phyloP scores from a whole-genome alignment of 1,139 yeast species.

The Hansenula anomala region DNA sequence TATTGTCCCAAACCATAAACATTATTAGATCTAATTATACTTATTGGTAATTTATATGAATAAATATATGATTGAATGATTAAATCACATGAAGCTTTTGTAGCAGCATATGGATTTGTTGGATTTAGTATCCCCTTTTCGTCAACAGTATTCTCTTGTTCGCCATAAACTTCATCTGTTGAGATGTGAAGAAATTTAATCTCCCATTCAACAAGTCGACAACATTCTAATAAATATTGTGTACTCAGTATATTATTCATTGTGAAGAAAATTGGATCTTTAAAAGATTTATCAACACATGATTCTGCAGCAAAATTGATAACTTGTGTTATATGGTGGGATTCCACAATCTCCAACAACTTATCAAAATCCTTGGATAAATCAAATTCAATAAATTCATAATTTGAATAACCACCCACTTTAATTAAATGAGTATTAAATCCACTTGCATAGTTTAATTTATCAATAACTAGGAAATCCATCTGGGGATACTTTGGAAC shows the following conservation, averaged over 20 bases:
- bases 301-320: slow-evolving; percentile 58
- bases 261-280: slow-evolving; percentile 41
- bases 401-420: slow-evolving; percentile 24
- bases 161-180: slow-evolving; percentile 62
- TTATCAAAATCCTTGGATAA: slow-evolving; percentile 28
- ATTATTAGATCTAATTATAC: slow-evolving; percentile 47
- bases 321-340: slow-evolving; percentile 31
- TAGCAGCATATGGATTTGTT: slow-evolving; percentile 57
- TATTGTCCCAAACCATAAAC: slow-evolving; percentile 54
- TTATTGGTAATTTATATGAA: slow-evolving; percentile 40
- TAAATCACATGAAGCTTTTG: slow-evolving; percentile 54
- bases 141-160: slow-evolving; percentile 25
- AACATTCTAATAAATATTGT: slow-evolving; percentile 44
- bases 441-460: slow-evolving; percentile 32
- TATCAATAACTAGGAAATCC: slow-evolving; percentile 44
- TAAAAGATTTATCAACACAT: slow-evolving; percentile 51
- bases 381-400: slow-evolving; percentile 33
- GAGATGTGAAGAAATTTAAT: slow-evolving; percentile 43
- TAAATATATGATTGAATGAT: slow-evolving; percentile 42
- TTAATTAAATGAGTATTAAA: slow-evolving; percentile 20
- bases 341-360: slow-evolving; percentile 20
- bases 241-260: slow-evolving; percentile 45
- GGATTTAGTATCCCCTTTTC: slow-evolving; percentile 41
- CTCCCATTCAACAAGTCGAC: slow-evolving; percentile 20
- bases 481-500: slow-evolving; percentile 35